Percentiles rank a stretch among this genome's conserved stretches.
Conservation (phyloP, 805 yeast genomes). For the Yarrowia porcina region DNA sequence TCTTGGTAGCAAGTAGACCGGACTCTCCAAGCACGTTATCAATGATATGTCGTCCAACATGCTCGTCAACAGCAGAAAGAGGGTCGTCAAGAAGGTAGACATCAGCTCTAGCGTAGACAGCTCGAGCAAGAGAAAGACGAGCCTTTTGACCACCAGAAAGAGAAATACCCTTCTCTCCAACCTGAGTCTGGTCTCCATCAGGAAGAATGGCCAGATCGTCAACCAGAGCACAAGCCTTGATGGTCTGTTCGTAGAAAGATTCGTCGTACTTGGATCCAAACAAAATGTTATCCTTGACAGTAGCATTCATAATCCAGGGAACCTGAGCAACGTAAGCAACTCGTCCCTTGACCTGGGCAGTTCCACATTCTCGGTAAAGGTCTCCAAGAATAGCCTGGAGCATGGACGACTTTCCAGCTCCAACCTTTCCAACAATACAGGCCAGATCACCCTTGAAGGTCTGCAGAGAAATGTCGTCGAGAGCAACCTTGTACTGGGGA, state of each 20-base stretch:
- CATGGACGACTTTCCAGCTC: slow-evolving; percentile 82
- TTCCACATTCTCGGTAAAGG: slow-evolving; percentile 69
- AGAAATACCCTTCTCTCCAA: slow-evolving; percentile 83
- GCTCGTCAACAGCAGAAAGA: slow-evolving; percentile 80
- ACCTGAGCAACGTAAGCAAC: slow-evolving; percentile 86
- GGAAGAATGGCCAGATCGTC: slow-evolving; percentile 65
- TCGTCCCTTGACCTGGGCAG: slow-evolving; percentile 66
- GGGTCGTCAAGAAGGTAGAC: slow-evolving; percentile 74
- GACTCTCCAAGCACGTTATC: slow-evolving; percentile 71
- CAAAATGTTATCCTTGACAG: slow-evolving; percentile 70
- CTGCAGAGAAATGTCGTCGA: slow-evolving; percentile 60
- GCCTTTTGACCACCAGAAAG: slow-evolving; percentile 91
- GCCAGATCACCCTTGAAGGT: slow-evolving; percentile 77
- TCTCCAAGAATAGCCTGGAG: slow-evolving; percentile 82
- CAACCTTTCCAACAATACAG: slow-evolving; percentile 89
- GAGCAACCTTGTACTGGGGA: slow-evolving; percentile 49
- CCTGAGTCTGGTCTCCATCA: slow-evolving; percentile 74
- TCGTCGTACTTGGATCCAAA: slow-evolving; percentile 61
- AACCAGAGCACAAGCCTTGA: slow-evolving; percentile 63
- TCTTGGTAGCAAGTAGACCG: slow-evolving; percentile 71
- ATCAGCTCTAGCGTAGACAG: slow-evolving; percentile 67
- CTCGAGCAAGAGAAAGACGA: slow-evolving; percentile 72
- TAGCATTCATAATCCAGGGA: slow-evolving; percentile 97
- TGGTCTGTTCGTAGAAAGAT: slow-evolving; percentile 50
- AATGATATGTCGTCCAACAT: slow-evolving; percentile 79